Base-by-base conservation (phyloP, 371 early-diverging fungal genomes). In the Gilbertella persicaria region DNA sequence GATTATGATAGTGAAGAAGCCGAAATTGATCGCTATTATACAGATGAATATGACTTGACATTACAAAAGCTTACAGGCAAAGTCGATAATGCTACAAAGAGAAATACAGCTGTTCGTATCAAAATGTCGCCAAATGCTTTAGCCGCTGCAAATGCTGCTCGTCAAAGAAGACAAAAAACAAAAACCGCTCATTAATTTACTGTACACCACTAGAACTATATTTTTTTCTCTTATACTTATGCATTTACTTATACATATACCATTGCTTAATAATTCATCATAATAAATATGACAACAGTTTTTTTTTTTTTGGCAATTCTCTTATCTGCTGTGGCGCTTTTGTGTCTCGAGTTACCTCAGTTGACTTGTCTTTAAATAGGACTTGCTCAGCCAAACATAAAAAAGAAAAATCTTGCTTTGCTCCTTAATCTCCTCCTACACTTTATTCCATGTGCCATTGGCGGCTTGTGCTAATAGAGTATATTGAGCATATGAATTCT, bases 131-230 rank as follows among this genome's bases (percentile, higher is more conserved):
- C 63, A 8, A 30, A 14, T 41, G 53, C 63, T 7, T 45, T 63
- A 16, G 57, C 63, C 17, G 63, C 63, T n/a, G 63, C 50, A n/a
- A 63, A 52, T 36, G 49, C 48, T 12, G 63, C 62, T 28, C 39
- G 58, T 51, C 62, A 55, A 39, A 58, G 38, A 26, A 13, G 60
- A 49, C 49, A 48, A 29, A 53, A 45, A 19, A 26, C 36, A 6
- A 30, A 36, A 35, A 36, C 24, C 17, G 35, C 3, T 14, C 35
- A 29, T 10, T 33, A 45, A 13, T 33, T 14, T 33, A 2, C 10
- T 33, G 8, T 13, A 26, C 14, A 4, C 2, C 6, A 0, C n/a
- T 43, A 14, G 20, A 23, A 21, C 4, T 21, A 41, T 26, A 16
- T 14, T 33, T 21, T 45, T 19, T 35, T 46, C 35, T 29, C 19